Evolutionary conservation across 202 grass and related monocot species (phyloP).

Genomic region (Digitaria exilis): DNA sequence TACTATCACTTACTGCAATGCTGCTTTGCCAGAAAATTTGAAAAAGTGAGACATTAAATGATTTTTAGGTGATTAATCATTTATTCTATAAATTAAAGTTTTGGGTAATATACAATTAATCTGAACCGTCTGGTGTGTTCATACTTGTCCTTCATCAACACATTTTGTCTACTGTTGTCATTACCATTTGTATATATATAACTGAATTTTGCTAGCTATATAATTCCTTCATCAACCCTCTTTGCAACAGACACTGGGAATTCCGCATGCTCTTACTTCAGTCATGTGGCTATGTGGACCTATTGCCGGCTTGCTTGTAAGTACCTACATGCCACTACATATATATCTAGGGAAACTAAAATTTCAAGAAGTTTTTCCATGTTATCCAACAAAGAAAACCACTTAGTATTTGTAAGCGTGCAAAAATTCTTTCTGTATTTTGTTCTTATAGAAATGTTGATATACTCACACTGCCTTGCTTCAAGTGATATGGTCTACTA

Average conservation of each 20-base stretch:
- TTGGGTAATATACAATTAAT: too few relatives aligned
- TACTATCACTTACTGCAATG: background rate
- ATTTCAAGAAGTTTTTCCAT: too few relatives aligned
- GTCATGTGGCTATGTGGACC: conserved; percentile 94
- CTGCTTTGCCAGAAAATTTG: background rate
- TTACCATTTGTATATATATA: too few relatives aligned
- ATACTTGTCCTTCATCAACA: too few relatives aligned
- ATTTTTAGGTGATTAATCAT: background rate
- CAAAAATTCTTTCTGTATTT: background rate
- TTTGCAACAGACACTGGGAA: conserved; percentile 66
- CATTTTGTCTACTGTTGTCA: background rate
- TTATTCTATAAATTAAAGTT: too few relatives aligned
- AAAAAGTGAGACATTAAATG: background rate
- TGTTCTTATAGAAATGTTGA: conserved; percentile 19
- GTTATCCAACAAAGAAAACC: too few relatives aligned
- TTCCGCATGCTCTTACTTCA: conserved; percentile 80
- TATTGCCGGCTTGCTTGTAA: conserved; percentile 84
- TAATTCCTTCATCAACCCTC: background rate
- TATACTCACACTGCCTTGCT: background rate
- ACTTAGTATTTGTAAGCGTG: too few relatives aligned
- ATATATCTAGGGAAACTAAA: background rate
- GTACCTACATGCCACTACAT: background rate
- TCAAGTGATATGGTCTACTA: background rate
- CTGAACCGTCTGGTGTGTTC: too few relatives aligned
- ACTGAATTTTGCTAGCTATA: background rate